These are phyloP conservation scores for Yarrowia sp. DNA, from an alignment of 805 yeast genomes.

Conservation along the genomic window DNA sequence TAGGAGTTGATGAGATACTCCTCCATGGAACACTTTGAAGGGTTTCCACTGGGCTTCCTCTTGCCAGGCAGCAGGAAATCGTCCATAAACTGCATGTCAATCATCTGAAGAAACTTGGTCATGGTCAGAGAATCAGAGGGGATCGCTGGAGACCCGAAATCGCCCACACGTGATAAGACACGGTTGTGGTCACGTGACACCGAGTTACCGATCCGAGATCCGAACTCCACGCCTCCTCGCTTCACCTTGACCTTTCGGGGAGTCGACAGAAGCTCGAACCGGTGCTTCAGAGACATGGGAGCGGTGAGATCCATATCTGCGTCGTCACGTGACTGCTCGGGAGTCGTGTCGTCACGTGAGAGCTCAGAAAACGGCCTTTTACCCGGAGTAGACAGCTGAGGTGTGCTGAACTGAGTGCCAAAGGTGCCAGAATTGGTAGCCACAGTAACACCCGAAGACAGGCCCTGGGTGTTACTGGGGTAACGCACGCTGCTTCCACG, in stretches of 20 bases:
- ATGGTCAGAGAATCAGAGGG: constrained; percentile 11
- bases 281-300: constrained; percentile 12
- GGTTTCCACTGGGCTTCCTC: background rate
- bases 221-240: background rate
- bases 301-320: background rate
- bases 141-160: background rate
- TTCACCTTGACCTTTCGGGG: constrained; percentile 21
- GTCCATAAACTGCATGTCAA: constrained; percentile 36
- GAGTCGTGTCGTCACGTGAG: constrained; percentile 10
- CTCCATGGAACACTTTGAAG: background rate
- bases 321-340: constrained; percentile 16
- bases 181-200: constrained; percentile 1
- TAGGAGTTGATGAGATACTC: constrained; percentile 16
- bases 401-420: background rate
- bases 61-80: constrained; percentile 26
- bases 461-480: background rate
- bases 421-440: constrained; percentile 10
- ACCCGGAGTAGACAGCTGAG: background rate
- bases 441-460: background rate
- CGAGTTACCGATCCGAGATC: background rate
- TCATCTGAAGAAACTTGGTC: constrained; percentile 19
- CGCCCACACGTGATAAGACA: background rate
- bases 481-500: background rate
- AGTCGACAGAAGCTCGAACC: constrained; percentile 24
- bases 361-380: constrained; percentile 29